Evolutionary conservation across 306 rosid genomes (phyloP), one percentile per base, ranked within the genome.

Genomic region (Luffa aegyptiaca): DNA sequence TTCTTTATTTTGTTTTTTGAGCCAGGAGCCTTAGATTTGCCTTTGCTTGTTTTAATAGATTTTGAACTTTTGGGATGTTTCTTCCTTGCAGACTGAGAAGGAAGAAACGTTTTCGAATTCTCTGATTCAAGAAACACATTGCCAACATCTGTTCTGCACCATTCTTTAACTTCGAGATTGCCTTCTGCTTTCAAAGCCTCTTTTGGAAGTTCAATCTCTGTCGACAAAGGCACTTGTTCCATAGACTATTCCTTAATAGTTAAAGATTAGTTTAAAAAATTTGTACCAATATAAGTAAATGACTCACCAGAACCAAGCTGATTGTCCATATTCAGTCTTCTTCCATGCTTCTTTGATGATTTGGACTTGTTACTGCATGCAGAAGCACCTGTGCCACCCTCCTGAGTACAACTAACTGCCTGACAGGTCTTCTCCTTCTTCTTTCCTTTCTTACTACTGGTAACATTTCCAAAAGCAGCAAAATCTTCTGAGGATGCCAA

Each of bases 1-100:
- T 87, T 84, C 63, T 85, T 85, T 82, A 82, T 86, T 87, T 71
- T 82, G 69, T 83, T 78, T 39, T 48, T 86, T 11, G 90, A 86
- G 84, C 83, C 89, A 85, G 91, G 88, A 77, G 83, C 83, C 81
- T 87, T 90, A 57, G 89, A 81, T 82, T 81, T 87, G 76, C 87
- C 83, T 83, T 83, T 83, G 79, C 84, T 83, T 36, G 82, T 81
- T 85, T 83, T 89, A 66, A 57, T 57, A 79, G 87, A 80, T 63
- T 72, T 80, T 53, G 83, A 84, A 77, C 84, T 82, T 82, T 80
- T 87, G 16, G 93, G 86, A 83, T 85, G 86, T 85, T 89, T 91
- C 75, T 79, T 85, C 70, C 93, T 89, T 77, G 83, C 80, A 37
- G 92, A 79, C 84, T 85, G 85, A 48, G 88, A 65, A 81, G 89